phyloP scores from a whole-genome alignment of 176 grass and related monocot species.

The Aegilops sharonensis region DNA sequence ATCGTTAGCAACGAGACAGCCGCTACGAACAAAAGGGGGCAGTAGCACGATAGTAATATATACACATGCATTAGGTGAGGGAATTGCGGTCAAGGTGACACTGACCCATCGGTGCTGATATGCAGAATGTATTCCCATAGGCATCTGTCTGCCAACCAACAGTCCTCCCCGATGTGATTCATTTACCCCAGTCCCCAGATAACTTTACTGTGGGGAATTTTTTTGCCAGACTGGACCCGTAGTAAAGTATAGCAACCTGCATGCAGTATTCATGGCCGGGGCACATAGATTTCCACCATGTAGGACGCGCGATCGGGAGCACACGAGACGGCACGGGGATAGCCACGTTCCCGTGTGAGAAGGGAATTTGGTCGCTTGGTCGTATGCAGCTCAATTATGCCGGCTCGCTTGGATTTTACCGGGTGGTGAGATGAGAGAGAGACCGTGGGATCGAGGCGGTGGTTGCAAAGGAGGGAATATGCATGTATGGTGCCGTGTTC shows the following conservation, averaged over 20 bases:
- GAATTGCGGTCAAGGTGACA: too few relatives aligned
- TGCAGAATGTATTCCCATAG: too few relatives aligned
- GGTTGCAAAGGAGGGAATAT: conserved; percentile 21
- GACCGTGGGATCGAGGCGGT: not conserved
- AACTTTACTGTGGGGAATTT: not conserved
- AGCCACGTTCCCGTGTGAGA: conserved; percentile 3
- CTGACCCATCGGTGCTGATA: too few relatives aligned
- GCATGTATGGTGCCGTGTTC: not conserved
- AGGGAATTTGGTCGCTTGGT: conserved; percentile 38
- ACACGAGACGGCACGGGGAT: not conserved
- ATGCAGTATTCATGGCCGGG: not conserved
- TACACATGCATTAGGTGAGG: not conserved
- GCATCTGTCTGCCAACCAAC: too few relatives aligned
- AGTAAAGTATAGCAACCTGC: too few relatives aligned
- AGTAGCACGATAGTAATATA: not conserved
- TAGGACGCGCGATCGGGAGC: not conserved
- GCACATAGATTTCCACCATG: not conserved
- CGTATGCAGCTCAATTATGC: conserved; percentile 22
- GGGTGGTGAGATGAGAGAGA: not conserved
- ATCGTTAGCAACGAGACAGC: conserved; percentile 3
- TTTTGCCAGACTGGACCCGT: too few relatives aligned
- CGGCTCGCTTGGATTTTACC: conserved; percentile 31
- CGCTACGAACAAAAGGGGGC: not conserved
- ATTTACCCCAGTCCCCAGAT: not conserved
- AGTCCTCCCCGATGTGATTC: not conserved